Evolutionary conservation across 1,284 basidiomycete species (phyloP), one percentile per base, ranked within the genome.

Genomic region (Wolfiporia cocos): DNA sequence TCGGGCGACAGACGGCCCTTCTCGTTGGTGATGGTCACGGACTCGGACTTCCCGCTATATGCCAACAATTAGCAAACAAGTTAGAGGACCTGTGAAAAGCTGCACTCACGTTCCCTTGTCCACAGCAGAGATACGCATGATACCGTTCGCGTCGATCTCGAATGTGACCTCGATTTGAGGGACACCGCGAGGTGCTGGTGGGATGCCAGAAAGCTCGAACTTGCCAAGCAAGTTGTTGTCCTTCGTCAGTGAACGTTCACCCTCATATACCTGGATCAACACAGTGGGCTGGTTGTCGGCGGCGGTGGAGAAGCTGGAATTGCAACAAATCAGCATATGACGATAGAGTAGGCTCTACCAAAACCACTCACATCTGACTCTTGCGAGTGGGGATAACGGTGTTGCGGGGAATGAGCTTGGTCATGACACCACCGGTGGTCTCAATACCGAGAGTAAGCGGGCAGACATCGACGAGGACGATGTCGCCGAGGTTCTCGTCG

Each of bases 321-420:
- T 14, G 14, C 32, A 37, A 21, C 4, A 12, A 9, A 37, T 52
- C 41, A 53, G 33, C 20, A 45, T 9, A 23, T 5, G 4, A 3
- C 5, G 11, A 4, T 3, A 30, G 1, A 26, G 6, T 32, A 10
- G 12, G 12, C 26, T 33, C 4, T 44, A 10, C 43, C 53, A 9
- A 44, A 23, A 29, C 2, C 6, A 32, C 28, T 19, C 5, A 30
- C 80, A 95, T 95, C 70, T 97, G 92, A 48, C 83, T 85, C 78
- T 99, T 98, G 77, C 92, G 91, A 62, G 95, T 97, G 44, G 94
- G 94, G 54, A 99, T 92, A 61, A 95, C 91, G 23, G 95, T 97
- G 85, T 97, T 97, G 59, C 94, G 88, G 48, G 88, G 77, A 57
- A 95, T 95, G 57, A 98, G 80, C 71, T 95, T 94, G 61, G 94